Percentiles rank a stretch among this genome's conserved stretches.
phyloP scores from a whole-genome alignment of 2,329 filamentous ascomycete species.

The Fusarium napiforme region DNA sequence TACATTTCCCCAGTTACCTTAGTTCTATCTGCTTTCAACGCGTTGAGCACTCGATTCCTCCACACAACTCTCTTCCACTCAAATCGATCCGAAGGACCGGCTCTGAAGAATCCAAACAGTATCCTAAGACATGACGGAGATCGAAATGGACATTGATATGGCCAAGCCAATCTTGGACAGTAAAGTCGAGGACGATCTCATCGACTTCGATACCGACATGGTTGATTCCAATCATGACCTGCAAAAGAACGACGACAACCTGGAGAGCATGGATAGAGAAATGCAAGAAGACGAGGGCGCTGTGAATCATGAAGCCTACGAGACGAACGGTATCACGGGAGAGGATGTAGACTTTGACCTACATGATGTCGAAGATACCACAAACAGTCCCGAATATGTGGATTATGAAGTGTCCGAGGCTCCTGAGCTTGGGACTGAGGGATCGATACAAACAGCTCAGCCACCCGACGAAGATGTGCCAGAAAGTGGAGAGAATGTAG shows the following conservation, averaged over 20 bases:
- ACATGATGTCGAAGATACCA: conserved; percentile 14
- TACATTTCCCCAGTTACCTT: not conserved
- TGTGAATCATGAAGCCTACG: conserved; percentile 27
- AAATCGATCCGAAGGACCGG: not conserved
- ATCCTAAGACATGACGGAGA: conserved; percentile 41
- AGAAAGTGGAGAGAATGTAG: conserved; percentile 2
- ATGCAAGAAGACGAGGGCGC: conserved; percentile 35
- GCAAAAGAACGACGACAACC: conserved; percentile 8
- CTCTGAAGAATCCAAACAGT: not conserved
- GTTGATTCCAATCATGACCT: conserved; percentile 32
- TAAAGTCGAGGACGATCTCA: conserved; percentile 49
- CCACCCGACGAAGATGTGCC: conserved; percentile 1
- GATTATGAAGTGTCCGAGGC: conserved; percentile 14
- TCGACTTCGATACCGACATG: conserved; percentile 54
- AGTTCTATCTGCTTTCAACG: not conserved
- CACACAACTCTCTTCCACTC: not conserved
- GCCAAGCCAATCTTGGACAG: conserved; percentile 39
- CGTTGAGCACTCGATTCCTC: not conserved
- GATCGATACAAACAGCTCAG: conserved; percentile 13
- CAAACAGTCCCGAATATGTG: conserved; percentile 11
- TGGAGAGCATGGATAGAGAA: conserved; percentile 29
- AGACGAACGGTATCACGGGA: conserved; percentile 35
- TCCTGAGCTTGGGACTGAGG: conserved; percentile 14
- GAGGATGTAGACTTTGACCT: conserved; percentile 38
- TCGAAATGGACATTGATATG: conserved; percentile 50